phyloP scores from a whole-genome alignment of 441 rosid species.

The Gossypium schwendimanii region DNA sequence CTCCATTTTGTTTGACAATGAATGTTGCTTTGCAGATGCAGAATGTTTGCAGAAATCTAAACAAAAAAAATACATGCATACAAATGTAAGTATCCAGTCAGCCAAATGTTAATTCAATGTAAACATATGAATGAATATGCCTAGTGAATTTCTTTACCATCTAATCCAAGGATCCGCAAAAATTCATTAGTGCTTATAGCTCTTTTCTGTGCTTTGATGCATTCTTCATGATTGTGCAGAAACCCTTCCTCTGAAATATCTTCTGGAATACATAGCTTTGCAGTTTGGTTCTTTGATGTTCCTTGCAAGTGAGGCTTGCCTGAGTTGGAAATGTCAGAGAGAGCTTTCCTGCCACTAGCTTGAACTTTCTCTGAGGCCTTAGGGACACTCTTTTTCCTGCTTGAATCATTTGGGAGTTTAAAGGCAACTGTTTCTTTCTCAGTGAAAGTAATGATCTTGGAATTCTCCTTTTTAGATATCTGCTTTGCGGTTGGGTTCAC shows the following conservation, averaged over 20 bases:
- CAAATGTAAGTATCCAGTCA: conserved; percentile 1
- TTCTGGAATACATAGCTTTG: conserved; percentile 21
- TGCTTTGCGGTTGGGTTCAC: conserved; percentile 28
- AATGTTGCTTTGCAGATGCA: conserved; percentile 13
- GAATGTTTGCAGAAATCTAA: conserved; percentile 24
- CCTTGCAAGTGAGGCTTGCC: conserved; percentile 25
- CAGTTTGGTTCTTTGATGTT: conserved; percentile 23
- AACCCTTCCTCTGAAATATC: not conserved
- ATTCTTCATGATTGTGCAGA: not conserved
- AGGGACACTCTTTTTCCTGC: conserved; percentile 28
- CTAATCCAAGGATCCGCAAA: conserved; percentile 35
- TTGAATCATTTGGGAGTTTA: conserved; percentile 12
- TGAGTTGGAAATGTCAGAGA: conserved; percentile 58
- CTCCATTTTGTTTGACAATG: not conserved
- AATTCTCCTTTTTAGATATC: conserved; percentile 29
- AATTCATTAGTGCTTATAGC: conserved; percentile 14
- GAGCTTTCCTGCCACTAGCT: conserved; percentile 33
- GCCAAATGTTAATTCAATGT: not conserved
- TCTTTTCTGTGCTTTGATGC: not conserved
- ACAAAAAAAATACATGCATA: not conserved
- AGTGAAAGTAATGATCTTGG: conserved; percentile 12
- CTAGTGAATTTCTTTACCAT: conserved; percentile 20
- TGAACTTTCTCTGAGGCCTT: conserved; percentile 25
- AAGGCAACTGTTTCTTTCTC: no score
- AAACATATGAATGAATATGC: not conserved